Base-by-base conservation (phyloP, 2,329 filamentous ascomycete genomes). In the Trichophyton equinum region DNA sequence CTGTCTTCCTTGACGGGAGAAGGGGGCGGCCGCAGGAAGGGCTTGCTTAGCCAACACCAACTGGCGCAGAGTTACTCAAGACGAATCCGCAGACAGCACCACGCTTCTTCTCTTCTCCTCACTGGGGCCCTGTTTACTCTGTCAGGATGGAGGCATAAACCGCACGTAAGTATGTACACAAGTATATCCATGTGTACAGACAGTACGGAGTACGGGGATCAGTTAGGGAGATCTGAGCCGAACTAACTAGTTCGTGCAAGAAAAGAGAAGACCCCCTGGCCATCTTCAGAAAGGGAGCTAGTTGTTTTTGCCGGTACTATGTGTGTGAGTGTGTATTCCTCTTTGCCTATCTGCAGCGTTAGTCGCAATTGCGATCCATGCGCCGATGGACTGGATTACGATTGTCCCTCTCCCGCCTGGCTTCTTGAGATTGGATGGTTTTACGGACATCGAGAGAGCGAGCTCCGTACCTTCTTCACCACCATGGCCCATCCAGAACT, bases 381-480 rank as follows among this genome's bases (percentile, higher is more conserved):
- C 49, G 49, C 49, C 49, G 49, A 55, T 36, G 49, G 27, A 55
- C 49, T 55, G 49, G 49, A 55, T 55, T 55, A 55, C n/a, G 49
- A 55, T 55, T 55, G 27, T 36, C 27, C 27, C 49, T 30, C 27
- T 53, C 27, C 49, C 13, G 27, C 49, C 49, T 55, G 27, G 15
- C 27, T 36, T 55, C 33, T 36, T 55, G 49, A 55, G 49, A 55
- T 55, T 55, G 13, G 27, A 27, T 27, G 30, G 20, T 18, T 18
- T 20, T 36, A 18, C 40, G n/a, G 40, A 44, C 33, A 36, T 1
- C 9, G 33, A 36, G 33, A 1, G 33, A 36, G 9, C 33, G 4
- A 36, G 33, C 33, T 36, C 33, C 33, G 13, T 44, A 33, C 49
- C 49, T 33, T 7, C 49, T 36, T 36, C 33, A 36, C 33, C 33